Conservation (phyloP, 2,329 filamentous ascomycete species). For the Talaromyces sp. region DNA sequence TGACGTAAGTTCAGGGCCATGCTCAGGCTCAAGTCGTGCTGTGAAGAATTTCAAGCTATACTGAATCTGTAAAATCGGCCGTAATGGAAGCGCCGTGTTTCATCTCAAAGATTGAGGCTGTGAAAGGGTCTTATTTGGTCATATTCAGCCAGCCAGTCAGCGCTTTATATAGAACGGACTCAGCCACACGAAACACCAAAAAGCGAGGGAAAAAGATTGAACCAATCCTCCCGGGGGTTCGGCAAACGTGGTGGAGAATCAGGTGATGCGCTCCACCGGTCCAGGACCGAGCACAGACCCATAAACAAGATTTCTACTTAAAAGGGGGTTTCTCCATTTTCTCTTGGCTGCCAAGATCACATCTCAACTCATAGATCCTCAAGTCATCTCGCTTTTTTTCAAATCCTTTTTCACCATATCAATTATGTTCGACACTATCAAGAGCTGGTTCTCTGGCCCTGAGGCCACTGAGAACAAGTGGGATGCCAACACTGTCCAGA, state of each 20-base stretch:
- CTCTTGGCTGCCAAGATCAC: slow-evolving; percentile 5
- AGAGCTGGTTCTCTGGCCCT: slow-evolving; percentile 11
- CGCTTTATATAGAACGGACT: too few species aligned
- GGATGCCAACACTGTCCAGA: slow-evolving; percentile 13
- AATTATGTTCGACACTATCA: slow-evolving; percentile 15
- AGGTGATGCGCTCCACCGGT: not conserved
- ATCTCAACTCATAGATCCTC: not conserved
- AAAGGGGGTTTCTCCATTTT: slow-evolving; percentile 5
- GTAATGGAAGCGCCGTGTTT: not conserved
- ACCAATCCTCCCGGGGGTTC: too few species aligned
- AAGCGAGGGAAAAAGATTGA: too few species aligned
- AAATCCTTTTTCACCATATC: not conserved
- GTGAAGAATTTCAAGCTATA: not conserved
- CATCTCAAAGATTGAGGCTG: too few species aligned
- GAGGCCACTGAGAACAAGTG: slow-evolving; percentile 13
- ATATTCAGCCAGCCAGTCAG: not conserved
- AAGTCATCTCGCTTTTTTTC: not conserved
- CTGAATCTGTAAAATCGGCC: not conserved
- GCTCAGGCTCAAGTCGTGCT: not conserved
- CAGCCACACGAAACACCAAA: too few species aligned
- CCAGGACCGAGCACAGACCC: not conserved
- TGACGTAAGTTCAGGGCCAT: not conserved
- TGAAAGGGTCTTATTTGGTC: not conserved
- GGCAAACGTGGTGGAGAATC: not conserved
- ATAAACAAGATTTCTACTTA: slow-evolving; percentile 1